phyloP scores from a whole-genome alignment of 345 rosid species.

The Abelmoschus esculentus region DNA sequence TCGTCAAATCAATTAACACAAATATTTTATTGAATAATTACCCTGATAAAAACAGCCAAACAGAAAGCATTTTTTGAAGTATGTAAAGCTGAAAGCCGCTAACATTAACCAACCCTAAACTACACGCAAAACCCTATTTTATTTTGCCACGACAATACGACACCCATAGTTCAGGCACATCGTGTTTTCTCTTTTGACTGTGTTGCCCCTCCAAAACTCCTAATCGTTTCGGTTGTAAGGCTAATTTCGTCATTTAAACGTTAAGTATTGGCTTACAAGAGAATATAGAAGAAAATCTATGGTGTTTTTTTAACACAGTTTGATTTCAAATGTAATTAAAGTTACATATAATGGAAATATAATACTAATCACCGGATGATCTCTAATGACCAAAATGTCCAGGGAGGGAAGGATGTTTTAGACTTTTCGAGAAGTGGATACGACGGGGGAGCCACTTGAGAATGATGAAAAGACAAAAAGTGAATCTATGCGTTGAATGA shows the following conservation, averaged over 20 bases:
- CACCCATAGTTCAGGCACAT: constrained; percentile 18
- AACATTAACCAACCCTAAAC: constrained; percentile 36
- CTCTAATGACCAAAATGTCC: too few relatives aligned
- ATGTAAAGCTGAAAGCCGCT: constrained; percentile 16
- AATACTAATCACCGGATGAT: too few relatives aligned
- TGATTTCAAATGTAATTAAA: too few relatives aligned
- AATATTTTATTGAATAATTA: background rate
- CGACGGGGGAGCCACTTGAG: constrained; percentile 21
- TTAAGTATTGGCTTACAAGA: too few relatives aligned
- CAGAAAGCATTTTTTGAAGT: background rate
- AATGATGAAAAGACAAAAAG: background rate
- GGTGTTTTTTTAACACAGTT: too few relatives aligned
- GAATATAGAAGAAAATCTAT: background rate
- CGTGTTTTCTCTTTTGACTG: constrained; percentile 5
- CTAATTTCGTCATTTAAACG: constrained; percentile 11
- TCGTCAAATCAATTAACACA: too few relatives aligned
- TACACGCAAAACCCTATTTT: constrained; percentile 25
- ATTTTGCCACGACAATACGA: constrained; percentile 45
- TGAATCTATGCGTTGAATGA: constrained; percentile 26
- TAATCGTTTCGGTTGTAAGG: constrained; percentile 7
- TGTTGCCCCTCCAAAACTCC: constrained; percentile 16
- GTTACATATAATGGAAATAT: too few relatives aligned
- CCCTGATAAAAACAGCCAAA: background rate
- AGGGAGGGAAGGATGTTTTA: constrained; percentile 12
- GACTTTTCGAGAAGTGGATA: constrained; percentile 18